Evolutionary conservation across 1,139 yeast genomes (phyloP), one percentile per base, ranked within the genome.

Genomic region (Suhomyces maxii): DNA sequence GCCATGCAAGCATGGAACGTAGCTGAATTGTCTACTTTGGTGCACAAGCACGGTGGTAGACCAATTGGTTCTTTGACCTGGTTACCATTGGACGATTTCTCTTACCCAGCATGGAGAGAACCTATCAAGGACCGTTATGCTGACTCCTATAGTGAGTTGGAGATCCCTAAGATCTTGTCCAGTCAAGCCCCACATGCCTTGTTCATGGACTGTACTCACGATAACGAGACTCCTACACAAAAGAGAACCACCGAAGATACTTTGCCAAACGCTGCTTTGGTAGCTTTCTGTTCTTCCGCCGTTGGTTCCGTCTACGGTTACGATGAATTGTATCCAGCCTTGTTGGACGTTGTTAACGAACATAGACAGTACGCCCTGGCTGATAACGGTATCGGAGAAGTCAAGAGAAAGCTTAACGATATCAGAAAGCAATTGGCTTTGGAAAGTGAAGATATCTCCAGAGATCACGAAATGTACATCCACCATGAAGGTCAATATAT

Each of bases 161-260:
- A 82, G 48, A 75, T 86, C 41, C 91, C 93, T 3, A 79, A 77
- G 54, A 74, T 83, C 11, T 76, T 89, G 44, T 76, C 83, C 1
- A 73, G 83, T 8, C 80, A 84, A 37, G 83, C 84, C 11, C 96
- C 96, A 3, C 98, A 90, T 67, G 97, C 98, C 0, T 73, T 93
- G 57, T 87, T 93, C 59, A 91, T 93, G 97, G 99, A 93, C 64
- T 91, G 97, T 60, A 91, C 98, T 3, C 99, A 93, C 65, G 99
- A 93, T 65, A 93, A 93, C 60, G 95, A 89, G 65, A 85, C 83
- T 34, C 96, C 98, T 3, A 78, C 77, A 37, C 95, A 91, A 58
- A 89, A 87, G 68, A 80, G 98, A 62, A 90, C 97, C 0, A 86
- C 89, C 1, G 97, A 91, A 63, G 99, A 93, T 60, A 90, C 98